These are phyloP conservation scores for Mrakia gelida DNA, from an alignment of 768 basidiomycete genomes.

Conservation along the genomic window DNA sequence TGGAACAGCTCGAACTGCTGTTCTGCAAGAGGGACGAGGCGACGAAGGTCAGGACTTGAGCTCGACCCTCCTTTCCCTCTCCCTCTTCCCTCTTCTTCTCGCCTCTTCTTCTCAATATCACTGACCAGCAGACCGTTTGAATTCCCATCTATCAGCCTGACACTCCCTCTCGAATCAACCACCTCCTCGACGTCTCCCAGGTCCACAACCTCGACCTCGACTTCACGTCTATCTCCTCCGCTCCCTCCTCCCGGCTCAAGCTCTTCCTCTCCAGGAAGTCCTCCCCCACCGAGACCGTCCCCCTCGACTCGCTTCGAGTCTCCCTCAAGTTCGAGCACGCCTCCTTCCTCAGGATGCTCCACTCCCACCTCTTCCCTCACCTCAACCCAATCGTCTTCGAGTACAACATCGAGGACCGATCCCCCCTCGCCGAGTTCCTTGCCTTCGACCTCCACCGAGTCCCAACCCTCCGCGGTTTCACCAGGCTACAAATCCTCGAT, in stretches of 20 bases:
- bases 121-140: neutral
- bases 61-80: too few relatives aligned
- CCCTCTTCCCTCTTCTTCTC: too few relatives aligned
- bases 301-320: neutral
- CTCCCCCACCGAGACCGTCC: neutral
- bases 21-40: neutral
- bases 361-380: too few relatives aligned
- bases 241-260: neutral
- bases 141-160: neutral
- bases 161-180: neutral
- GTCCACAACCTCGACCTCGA: neutral
- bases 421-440: too few relatives aligned
- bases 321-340: neutral
- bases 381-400: too few relatives aligned
- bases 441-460: too few relatives aligned
- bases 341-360: neutral
- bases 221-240: neutral
- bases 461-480: too few relatives aligned
- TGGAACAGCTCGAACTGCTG: neutral
- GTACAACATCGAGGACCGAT: too few relatives aligned
- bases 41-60: neutral
- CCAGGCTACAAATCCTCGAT: too few relatives aligned
- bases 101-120: neutral
- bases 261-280: neutral
- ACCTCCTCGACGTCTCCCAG: neutral